Percentiles rank a stretch among this genome's conserved stretches.
phyloP scores from a whole-genome alignment of 495 filamentous ascomycete genomes.

The Geoglossum glabrum region DNA sequence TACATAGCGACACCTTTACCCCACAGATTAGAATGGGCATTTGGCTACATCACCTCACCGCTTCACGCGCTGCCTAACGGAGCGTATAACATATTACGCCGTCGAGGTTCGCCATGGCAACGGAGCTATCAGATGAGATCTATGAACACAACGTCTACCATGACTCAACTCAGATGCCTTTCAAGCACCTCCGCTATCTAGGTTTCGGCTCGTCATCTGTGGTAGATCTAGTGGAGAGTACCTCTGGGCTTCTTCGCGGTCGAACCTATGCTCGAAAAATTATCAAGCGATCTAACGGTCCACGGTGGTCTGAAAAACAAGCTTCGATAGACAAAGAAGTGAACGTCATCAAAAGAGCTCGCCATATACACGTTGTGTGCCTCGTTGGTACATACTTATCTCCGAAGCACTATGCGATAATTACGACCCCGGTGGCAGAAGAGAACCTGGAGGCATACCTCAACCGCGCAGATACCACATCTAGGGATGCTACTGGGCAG shows the following conservation, averaged over 20 bases:
- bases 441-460: background rate
- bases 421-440: background rate
- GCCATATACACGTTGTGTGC: background rate
- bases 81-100: no score
- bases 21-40: no score
- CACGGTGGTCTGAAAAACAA: no score
- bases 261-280: background rate
- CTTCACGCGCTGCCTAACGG: no score
- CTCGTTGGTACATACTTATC: background rate
- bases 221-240: background rate
- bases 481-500: background rate
- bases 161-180: background rate
- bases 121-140: background rate
- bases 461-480: background rate
- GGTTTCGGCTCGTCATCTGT: background rate
- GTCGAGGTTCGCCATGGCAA: no score
- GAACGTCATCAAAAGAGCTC: background rate
- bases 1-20: no score
- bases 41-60: no score
- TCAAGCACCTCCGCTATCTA: background rate
- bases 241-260: background rate
- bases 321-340: background rate
- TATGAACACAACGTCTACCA: background rate
- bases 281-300: background rate
- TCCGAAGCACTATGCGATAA: background rate